Percentiles rank a stretch among this genome's conserved stretches.
Conservation (phyloP, 2,329 filamentous ascomycete genomes). For the Xylariaceae sp. region DNA sequence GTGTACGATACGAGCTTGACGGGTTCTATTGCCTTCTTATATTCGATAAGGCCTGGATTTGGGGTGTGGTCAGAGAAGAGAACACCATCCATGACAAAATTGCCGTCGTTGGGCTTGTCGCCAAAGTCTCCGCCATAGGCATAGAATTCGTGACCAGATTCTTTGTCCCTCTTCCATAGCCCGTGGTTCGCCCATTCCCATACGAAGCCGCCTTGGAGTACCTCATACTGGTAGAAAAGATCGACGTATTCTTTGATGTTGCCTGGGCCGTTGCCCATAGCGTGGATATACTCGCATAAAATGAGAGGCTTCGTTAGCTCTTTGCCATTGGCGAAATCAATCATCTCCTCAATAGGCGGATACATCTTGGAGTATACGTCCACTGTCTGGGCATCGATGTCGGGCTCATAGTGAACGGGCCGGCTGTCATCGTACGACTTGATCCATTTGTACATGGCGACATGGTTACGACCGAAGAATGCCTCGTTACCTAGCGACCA, state of each 20-base stretch:
- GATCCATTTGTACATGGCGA: conserved; percentile 55
- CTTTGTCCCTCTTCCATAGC: conserved; percentile 39
- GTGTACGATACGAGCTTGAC: conserved; percentile 39
- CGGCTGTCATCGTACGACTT: conserved; percentile 50
- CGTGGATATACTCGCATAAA: conserved; percentile 46
- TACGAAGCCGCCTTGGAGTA: conserved; percentile 57
- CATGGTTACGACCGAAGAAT: conserved; percentile 60
- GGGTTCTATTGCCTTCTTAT: conserved; percentile 45
- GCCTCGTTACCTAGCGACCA: conserved; percentile 66
- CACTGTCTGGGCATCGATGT: conserved; percentile 48
- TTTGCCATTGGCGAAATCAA: conserved; percentile 34
- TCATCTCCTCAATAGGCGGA: conserved; percentile 40
- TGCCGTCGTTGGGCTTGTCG: conserved; percentile 51
- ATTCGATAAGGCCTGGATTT: conserved; percentile 39
- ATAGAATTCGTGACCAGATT: conserved; percentile 42
- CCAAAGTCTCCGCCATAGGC: conserved; percentile 40
- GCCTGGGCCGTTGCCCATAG: conserved; percentile 66
- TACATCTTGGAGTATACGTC: conserved; percentile 62
- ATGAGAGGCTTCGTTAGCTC: conserved; percentile 47
- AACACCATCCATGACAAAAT: conserved; percentile 50
- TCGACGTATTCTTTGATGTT: conserved; percentile 60
- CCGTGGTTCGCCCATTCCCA: conserved; percentile 57
- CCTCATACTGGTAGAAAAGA: conserved; percentile 51
- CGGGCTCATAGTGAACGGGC: conserved; percentile 58
- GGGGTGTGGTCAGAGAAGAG: conserved; percentile 44